Evolutionary conservation across 768 basidiomycete species (phyloP), one percentile per base, ranked within the genome.

Genomic region (Rubroboletus satanas): DNA sequence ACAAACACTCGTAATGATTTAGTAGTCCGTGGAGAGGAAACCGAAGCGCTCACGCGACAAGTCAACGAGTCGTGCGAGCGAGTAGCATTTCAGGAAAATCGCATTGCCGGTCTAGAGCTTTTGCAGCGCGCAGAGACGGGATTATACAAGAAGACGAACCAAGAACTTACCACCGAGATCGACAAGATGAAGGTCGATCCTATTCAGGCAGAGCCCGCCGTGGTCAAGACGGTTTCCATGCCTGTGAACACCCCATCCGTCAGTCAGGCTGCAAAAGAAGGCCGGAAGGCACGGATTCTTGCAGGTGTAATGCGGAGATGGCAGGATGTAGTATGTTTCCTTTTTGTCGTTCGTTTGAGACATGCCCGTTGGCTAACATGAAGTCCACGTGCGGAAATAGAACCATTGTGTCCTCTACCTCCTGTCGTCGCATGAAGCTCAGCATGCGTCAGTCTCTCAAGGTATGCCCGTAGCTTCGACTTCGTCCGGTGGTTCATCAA

Each of bases 131-230:
- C 18, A 7, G 61, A 57, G 44, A 38, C 21, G 9, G 49, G 45
- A 2, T 23, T 39, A 5, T 42, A 42, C 42, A 41, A 42, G 52
- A 55, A 39, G 54, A 56, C 14, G 12, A 33, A 59, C 2, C 32
- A 47, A 47, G 61, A 56, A 45, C 64, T 67, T 45, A 39, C 37
- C 37, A 47, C 42, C 26, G 59, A 26, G 21, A 32, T 62, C 28
- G 37, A 52, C 12, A 12, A 29, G 10, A 18, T 38, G n/a, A 48
- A 28, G 49, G 37, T 61, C 32, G 45, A 7, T 11, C 9, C 14
- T 5, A 28, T 62, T 23, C 52, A 31, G 26, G 37, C 44, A 11
- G 59, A 61, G 15, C 51, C 66, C n/a, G 29, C 36, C 7, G 23
- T 33, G 11, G 18, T 58, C 45, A 62, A 55, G 64, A 29, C 26